phyloP scores from a whole-genome alignment of 148 eudicot genomes.

The Cornus kousa region DNA sequence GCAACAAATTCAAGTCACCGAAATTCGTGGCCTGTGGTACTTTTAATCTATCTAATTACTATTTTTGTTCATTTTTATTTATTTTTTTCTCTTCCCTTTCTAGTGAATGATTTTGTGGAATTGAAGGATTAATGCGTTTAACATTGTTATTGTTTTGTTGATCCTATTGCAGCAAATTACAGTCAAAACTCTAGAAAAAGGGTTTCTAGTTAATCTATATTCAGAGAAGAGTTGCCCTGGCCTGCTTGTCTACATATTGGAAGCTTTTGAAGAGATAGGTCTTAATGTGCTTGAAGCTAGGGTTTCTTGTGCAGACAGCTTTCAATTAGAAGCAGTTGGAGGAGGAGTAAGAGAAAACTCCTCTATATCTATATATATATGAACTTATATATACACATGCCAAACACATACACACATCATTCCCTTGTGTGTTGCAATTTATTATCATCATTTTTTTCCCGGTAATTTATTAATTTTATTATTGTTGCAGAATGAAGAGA shows the following conservation, averaged over 20 bases:
- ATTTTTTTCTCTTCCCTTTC: too few species aligned
- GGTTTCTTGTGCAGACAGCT: conserved; percentile 66
- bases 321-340: conserved; percentile 67
- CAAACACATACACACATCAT: not conserved
- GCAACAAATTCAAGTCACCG: conserved; percentile 9
- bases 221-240: conserved; percentile 59
- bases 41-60: not conserved
- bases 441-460: not conserved
- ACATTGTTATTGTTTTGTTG: too few species aligned
- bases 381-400: too few species aligned
- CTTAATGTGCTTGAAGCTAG: conserved; percentile 71
- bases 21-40: conserved; percentile 53
- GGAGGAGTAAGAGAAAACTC: conserved; percentile 34
- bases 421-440: too few species aligned
- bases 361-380: not conserved
- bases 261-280: conserved; percentile 75
- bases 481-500: conserved; percentile 47
- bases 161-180: conserved; percentile 41
- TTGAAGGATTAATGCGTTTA: too few species aligned
- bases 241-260: conserved; percentile 54
- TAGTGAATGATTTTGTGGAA: too few species aligned
- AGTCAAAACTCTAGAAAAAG: conserved; percentile 74
- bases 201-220: conserved; percentile 59
- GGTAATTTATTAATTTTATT: not conserved
- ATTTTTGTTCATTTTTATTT: too few species aligned